A percentile compares a stretch with the other conserved stretches of the same genome.
These are phyloP conservation scores for Margaritispora aquatica DNA, from an alignment of 495 filamentous ascomycete genomes.

Conservation along the genomic window DNA sequence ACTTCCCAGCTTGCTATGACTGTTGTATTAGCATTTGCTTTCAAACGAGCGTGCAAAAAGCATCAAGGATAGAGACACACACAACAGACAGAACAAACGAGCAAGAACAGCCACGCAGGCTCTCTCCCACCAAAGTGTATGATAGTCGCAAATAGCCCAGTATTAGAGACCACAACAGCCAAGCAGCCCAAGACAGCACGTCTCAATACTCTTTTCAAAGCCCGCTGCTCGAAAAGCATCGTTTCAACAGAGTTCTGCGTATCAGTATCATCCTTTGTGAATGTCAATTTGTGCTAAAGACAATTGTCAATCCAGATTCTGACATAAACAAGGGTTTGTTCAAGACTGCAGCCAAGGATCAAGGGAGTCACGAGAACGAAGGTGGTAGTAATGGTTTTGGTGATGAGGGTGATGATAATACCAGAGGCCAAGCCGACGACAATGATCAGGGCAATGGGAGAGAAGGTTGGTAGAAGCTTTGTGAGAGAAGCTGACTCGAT, in stretches of 20 bases:
- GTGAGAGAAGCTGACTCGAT: too few species aligned
- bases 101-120: neutral
- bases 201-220: neutral
- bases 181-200: neutral
- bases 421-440: too few species aligned
- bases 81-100: neutral
- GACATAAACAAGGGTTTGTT: slow-evolving; percentile 6
- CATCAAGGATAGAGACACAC: neutral
- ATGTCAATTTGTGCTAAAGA: slow-evolving; percentile 3
- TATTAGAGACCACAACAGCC: neutral
- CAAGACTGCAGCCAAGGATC: too few species aligned
- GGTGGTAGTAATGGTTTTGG: neutral
- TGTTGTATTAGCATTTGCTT: neutral
- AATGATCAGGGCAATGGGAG: too few species aligned
- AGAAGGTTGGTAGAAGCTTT: too few species aligned
- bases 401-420: neutral
- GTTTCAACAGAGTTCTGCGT: neutral
- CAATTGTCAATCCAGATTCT: slow-evolving; percentile 4
- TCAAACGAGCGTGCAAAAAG: neutral
- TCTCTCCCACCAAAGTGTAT: neutral
- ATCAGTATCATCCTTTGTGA: neutral
- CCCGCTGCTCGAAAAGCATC: neutral
- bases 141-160: neutral
- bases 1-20: neutral
- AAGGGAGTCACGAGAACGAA: too few species aligned